Percentiles rank a stretch among this genome's conserved stretches.
phyloP scores from a whole-genome alignment of 2,329 filamentous ascomycete species.

The Colletotrichum lupini region DNA sequence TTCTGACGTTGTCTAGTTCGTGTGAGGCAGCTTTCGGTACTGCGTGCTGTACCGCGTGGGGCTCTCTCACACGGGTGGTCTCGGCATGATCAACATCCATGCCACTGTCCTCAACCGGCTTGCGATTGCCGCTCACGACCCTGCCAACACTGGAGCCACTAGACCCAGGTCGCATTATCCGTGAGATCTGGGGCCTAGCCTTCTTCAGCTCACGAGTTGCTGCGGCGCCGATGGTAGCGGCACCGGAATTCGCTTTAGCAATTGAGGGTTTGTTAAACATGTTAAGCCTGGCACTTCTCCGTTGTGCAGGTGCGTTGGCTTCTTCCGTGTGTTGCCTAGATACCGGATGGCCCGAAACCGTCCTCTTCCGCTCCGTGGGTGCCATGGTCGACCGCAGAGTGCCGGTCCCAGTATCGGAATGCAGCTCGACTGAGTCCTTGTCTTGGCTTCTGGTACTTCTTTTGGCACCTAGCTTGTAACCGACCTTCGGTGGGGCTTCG shows the following conservation, averaged over 20 bases:
- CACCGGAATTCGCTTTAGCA: constrained; percentile 70
- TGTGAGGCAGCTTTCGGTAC: constrained; percentile 47
- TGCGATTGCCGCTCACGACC: constrained; percentile 91
- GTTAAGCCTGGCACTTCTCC: constrained; percentile 78
- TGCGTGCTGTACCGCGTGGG: constrained; percentile 45
- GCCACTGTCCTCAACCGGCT: constrained; percentile 73
- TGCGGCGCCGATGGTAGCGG: constrained; percentile 66
- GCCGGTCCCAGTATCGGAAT: constrained; percentile 51
- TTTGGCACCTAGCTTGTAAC: constrained; percentile 63
- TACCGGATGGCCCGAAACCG: constrained; percentile 85
- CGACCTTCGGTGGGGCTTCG: constrained; percentile 74
- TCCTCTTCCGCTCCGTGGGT: constrained; percentile 82
- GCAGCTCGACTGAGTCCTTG: constrained; percentile 50
- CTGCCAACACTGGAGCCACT: constrained; percentile 80
- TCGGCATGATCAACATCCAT: constrained; percentile 79
- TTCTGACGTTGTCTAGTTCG: constrained; percentile 68
- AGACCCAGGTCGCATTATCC: constrained; percentile 73
- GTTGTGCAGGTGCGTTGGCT: constrained; percentile 66
- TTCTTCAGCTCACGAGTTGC: constrained; percentile 84
- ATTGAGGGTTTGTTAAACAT: constrained; percentile 74
- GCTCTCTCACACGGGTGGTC: constrained; percentile 56
- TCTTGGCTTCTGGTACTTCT: constrained; percentile 51
- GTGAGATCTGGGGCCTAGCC: constrained; percentile 77
- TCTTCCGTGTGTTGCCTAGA: constrained; percentile 66
- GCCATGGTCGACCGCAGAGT: constrained; percentile 54